Percentiles rank a stretch among this genome's conserved stretches.
Conservation (phyloP, 1,284 basidiomycete species). For the Lignosus rhinocerotis region DNA sequence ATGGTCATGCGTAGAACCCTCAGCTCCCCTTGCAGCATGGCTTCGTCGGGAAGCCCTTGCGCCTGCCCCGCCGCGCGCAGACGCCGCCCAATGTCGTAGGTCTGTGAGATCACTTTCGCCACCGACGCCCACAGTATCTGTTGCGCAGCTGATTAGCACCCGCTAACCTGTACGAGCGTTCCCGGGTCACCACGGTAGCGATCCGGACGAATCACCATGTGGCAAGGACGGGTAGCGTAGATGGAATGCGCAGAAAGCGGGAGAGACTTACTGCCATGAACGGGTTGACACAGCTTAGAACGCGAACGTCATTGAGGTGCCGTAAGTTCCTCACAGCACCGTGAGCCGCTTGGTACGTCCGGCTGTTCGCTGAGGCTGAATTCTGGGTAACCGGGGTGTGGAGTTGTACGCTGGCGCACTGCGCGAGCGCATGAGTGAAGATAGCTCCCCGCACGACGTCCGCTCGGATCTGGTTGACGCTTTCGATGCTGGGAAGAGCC, state of each 20-base stretch:
- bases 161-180: not conserved
- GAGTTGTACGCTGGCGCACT: conserved; percentile 39
- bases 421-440: conserved; percentile 36
- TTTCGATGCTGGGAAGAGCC: conserved; percentile 26
- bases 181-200: too few relatives aligned
- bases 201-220: too few relatives aligned
- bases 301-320: conserved; percentile 5
- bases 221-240: not conserved
- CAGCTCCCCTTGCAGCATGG: conserved; percentile 11
- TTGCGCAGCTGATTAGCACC: not conserved
- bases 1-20: conserved; percentile 10
- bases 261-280: conserved; percentile 17
- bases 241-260: not conserved
- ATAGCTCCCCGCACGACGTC: conserved; percentile 30
- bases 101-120: conserved; percentile 19
- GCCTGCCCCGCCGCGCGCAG: conserved; percentile 13
- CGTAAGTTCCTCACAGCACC: conserved; percentile 15
- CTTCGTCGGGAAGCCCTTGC: conserved; percentile 18
- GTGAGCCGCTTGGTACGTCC: conserved; percentile 21
- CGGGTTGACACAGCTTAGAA: conserved; percentile 19
- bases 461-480: conserved; percentile 14
- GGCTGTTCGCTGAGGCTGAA: conserved; percentile 21
- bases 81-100: conserved; percentile 8
- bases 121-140: conserved; percentile 22
- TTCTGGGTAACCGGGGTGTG: conserved; percentile 32